Percentiles rank a stretch among this genome's conserved stretches.
These are phyloP conservation scores for Panaeolus papilionaceus DNA, from an alignment of 768 basidiomycete species.

Conservation along the genomic window DNA sequence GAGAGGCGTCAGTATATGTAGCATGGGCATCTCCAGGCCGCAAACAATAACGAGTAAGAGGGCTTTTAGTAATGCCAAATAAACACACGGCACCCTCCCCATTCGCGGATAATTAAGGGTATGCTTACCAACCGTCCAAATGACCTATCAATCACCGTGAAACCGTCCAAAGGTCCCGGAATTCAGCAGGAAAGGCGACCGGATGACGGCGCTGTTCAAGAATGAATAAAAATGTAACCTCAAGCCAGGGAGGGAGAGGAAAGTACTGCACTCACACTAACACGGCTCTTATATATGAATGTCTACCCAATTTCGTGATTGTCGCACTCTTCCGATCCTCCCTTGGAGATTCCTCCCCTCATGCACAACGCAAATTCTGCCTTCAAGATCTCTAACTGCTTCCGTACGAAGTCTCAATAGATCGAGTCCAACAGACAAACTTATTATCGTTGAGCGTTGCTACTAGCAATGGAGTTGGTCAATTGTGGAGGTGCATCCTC, in stretches of 20 bases:
- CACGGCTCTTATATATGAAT: neutral
- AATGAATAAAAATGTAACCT: neutral
- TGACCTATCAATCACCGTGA: slow-evolving; percentile 9
- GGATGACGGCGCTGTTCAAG: neutral
- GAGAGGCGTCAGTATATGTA: neutral
- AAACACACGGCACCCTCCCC: slow-evolving; percentile 4
- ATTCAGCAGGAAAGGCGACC: neutral
- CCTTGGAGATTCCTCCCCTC: slow-evolving; percentile 1
- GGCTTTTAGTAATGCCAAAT: neutral
- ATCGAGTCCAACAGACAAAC: neutral
- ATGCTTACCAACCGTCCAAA: slow-evolving; percentile 4
- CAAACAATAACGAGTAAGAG: slow-evolving; percentile 6
- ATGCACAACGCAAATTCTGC: neutral
- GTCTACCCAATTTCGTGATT: neutral
- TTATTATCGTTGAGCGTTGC: neutral
- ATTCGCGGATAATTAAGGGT: slow-evolving; percentile 5
- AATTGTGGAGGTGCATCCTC: neutral
- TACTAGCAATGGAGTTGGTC: neutral
- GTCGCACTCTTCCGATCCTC: slow-evolving; percentile 6
- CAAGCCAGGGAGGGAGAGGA: neutral
- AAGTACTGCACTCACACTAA: neutral
- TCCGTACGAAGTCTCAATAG: neutral
- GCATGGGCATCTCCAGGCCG: neutral
- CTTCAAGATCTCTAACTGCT: neutral
- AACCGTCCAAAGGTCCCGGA: neutral